Evolutionary conservation across 2,329 filamentous ascomycete genomes (phyloP).

Genomic region (Chaetoscypha palmicola): DNA sequence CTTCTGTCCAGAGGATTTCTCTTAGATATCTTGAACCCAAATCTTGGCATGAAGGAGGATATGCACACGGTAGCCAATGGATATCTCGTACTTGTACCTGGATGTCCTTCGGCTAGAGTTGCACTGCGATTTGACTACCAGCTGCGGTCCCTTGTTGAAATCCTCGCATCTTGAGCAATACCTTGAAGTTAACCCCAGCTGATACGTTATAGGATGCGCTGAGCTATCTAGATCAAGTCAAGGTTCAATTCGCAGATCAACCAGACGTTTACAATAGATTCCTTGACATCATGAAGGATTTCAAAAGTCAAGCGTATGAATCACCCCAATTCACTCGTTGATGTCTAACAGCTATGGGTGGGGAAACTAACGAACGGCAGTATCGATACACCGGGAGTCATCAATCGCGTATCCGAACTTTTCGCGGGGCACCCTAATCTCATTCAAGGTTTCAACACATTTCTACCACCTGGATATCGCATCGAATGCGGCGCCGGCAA

Average conservation of each 20-base stretch:
- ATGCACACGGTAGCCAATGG: too few relatives aligned
- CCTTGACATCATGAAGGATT: conserved; percentile 99
- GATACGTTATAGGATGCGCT: conserved; percentile 58
- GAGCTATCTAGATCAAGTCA: conserved; percentile 96
- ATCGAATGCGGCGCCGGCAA: conserved; percentile 94
- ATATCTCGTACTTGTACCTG: too few relatives aligned
- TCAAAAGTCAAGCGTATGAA: conserved; percentile 89
- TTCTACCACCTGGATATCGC: conserved; percentile 87
- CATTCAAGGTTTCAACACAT: conserved; percentile 98
- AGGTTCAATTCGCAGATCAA: conserved; percentile 94
- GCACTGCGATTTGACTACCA: too few relatives aligned
- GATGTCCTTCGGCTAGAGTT: too few relatives aligned
- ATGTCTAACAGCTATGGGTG: too few relatives aligned
- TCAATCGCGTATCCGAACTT: conserved; percentile 89
- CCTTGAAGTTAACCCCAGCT: conserved; percentile 7
- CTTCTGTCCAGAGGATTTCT: too few relatives aligned
- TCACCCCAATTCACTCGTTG: too few relatives aligned
- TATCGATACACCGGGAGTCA: conserved; percentile 95
- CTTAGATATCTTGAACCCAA: too few relatives aligned
- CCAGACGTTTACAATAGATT: conserved; percentile 97
- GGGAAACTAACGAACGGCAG: conserved; percentile 37
- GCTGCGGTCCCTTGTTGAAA: too few relatives aligned
- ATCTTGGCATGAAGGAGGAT: too few relatives aligned
- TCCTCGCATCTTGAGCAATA: too few relatives aligned
- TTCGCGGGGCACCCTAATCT: conserved; percentile 93